Base-by-base conservation (phyloP, 1,139 yeast species). In the Blastobotrys illinoisensis region DNA sequence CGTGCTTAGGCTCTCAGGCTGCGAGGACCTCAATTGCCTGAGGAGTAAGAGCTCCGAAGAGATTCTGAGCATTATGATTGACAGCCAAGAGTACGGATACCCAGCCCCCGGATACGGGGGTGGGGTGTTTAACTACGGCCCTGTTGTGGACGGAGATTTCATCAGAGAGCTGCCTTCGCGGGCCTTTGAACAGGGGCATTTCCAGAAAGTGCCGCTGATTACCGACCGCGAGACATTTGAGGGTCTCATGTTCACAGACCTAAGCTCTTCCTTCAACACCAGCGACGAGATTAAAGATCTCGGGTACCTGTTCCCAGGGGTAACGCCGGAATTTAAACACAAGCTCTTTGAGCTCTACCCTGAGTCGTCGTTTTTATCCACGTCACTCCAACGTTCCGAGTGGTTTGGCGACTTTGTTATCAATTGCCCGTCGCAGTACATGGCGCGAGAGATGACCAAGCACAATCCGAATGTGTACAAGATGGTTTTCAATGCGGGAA, bases 351-450 rank as follows among this genome's bases (percentile, higher is more conserved):
- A 50, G 19, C 11, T 19, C 24, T 48, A 52, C 20, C 55, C 54
- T 9, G 32, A 36, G 6, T 9, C 19, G 32, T 26, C 51, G 11
- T 57, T 40, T 46, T 20, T 54, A n/a, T 45, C 48, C 11, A 52
- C 53, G 6, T 47, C 54, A 16, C 47, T 46, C 9, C 56, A 48
- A 7, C 47, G 59, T 5, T 21, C 48, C 14, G 28, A 32, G 11
- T 57, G 59, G 60, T 54, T 55, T 49, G 54, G 58, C 3, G 60
- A 54, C 46, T 24, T 47, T 20, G 32, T 58, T 21, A 46, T 57
- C 48, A 44, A 56, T 19, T 58, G 60, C 50, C 60, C 60, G 5
- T 50, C 60, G 1, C 20, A 44, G 11, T 24, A 24, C 36, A 55
- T 57, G 19, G 58, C 60, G 3, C 45, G 40, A 9, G 23, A 53